Evolutionary conservation across 306 rosid genomes (phyloP).

Genomic region (Macrotyloma uniflorum): DNA sequence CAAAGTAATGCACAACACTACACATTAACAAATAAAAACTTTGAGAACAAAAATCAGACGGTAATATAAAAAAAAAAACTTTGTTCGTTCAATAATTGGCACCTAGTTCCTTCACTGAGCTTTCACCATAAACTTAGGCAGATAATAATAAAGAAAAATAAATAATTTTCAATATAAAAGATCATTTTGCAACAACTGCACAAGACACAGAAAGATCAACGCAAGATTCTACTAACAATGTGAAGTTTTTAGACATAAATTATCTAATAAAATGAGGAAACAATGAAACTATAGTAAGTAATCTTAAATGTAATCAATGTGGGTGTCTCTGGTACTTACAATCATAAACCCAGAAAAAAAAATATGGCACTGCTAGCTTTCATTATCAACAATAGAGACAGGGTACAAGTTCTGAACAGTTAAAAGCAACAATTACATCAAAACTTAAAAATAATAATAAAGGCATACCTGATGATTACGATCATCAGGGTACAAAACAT

Average conservation of each 20-base stretch:
- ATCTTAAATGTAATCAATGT: conserved; percentile 8
- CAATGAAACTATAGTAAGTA: neutral
- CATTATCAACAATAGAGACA: neutral
- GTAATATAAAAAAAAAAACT: neutral
- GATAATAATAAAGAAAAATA: conserved; percentile 15
- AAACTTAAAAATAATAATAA: neutral
- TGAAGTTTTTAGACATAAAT: conserved; percentile 21
- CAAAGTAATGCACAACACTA: conserved; percentile 24
- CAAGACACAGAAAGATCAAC: conserved; percentile 2
- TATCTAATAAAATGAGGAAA: conserved; percentile 7
- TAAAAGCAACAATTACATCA: conserved; percentile 25
- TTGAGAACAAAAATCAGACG: conserved; percentile 21
- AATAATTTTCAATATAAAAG: conserved; percentile 14
- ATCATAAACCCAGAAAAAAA: conserved; percentile 13
- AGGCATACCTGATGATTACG: conserved; percentile 69
- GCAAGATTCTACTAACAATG: conserved; percentile 6
- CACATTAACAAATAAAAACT: conserved; percentile 26
- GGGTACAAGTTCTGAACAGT: conserved; percentile 28
- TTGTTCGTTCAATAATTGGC: neutral
- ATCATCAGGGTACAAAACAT: conserved; percentile 78
- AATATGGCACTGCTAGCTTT: conserved; percentile 8
- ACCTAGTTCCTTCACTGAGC: conserved; percentile 5
- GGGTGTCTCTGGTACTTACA: neutral
- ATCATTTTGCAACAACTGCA: conserved; percentile 15
- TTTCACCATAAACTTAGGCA: conserved; percentile 16